Evolutionary conservation across 202 grass and related monocot species (phyloP), one percentile per base, ranked within the genome.

Genomic region (Eragrostis tef): DNA sequence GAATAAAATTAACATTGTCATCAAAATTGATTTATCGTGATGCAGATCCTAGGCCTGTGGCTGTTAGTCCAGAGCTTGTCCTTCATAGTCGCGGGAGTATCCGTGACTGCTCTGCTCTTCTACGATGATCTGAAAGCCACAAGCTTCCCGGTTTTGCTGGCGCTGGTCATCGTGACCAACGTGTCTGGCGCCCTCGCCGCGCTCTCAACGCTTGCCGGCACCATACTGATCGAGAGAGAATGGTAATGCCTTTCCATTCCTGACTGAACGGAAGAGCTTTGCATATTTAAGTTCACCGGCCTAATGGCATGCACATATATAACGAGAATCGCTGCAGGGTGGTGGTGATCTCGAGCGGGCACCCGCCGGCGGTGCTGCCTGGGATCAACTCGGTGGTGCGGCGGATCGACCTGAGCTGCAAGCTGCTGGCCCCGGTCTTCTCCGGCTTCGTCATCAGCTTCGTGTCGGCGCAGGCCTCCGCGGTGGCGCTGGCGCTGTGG

Each of bases 351-450:
- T 84, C 88, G 51, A 27, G 26, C 65, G 59, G 84, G 42, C 79
- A 91, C n/a, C 86, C 81, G 45, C 60, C 84, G 2, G 64, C 77
- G 24, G 78, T 84, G 70, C 81, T 94, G 69, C 94, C 94, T 56
- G 86, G 78, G 59, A 98, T 89, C 75, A 98, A 98, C 81, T 94
- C 94, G 21, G 84, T 94, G 27, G 82, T 94, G 69, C 88, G 90
- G 90, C 86, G 92, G 71, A 98, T 94, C 73, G 94, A 98, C 79
- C 88, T 98, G 67, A 79, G 84, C 66, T 93, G 94, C 85, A 98
- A 98, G 84, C 84, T 98, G 64, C 74, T 98, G 67, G 94, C 90
- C 25, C 92, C 94, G 2, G 94, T 93, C 21, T 81, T 98, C 44
- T 86, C 82, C 49, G 92, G 94, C 70, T 80, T 98, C 49, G 72